Base-by-base conservation (phyloP, 2,329 filamentous ascomycete genomes). In the Thermoascus crustaceus region DNA sequence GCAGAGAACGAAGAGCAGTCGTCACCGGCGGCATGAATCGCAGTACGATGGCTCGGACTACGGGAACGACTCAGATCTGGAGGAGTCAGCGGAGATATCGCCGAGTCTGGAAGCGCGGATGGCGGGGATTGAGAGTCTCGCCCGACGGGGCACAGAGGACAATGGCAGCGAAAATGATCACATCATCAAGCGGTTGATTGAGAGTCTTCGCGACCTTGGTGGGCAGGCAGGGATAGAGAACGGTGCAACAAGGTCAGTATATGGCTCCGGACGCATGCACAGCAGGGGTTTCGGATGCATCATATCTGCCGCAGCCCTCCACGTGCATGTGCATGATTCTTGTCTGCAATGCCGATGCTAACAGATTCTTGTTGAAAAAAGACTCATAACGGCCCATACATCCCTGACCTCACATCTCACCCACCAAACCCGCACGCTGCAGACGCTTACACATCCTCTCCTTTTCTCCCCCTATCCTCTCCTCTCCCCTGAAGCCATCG, bases 11-110 rank as follows among this genome's bases (percentile, higher is more conserved):
- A 61, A 61, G 19, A 57, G 52, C 21, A 44, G 53, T 31, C 51
- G 60, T 22, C 59, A 63, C 37, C 57, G 59, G 13, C 56, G 61
- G 34, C 51, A 58, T 31, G 54, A 61, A 41, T 65, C 71, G 16
- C 56, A 67, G 35, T 76, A 76, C 45, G 72, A 76, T 43, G 73
- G 72, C 9, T 75, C 72, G 6, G 72, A 75, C 47, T 76, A 76
- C 45, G 73, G 72, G 4, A 68, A 69, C 30, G 70, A 73, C 36
- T 72, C 69, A 11, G 73, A 76, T 45, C 53, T 72, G 18, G 72
- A 76, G 33, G 63, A 66, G 29, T 58, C 63, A 14, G 61, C 66
- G 11, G 68, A 71, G 39, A 67, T 77, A n/a, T 64, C 71, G 4
- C 68, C 69, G 1, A 66, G 66, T n/a, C 55, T 78, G 14, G 71